These are phyloP conservation scores for Pistacia atlantica DNA, from an alignment of 345 rosid genomes.

Conservation along the genomic window DNA sequence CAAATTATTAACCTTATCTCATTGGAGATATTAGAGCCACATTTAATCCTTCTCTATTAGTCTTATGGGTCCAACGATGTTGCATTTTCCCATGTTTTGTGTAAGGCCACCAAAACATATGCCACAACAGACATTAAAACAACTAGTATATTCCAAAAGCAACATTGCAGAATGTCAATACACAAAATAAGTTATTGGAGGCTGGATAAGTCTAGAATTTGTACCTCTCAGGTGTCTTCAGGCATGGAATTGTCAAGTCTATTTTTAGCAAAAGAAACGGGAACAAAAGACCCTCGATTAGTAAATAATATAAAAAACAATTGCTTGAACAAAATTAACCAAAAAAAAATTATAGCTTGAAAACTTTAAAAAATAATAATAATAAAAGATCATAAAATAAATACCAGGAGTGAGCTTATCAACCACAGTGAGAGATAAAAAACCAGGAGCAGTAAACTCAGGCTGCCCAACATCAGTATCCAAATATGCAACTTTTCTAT, in stretches of 20 bases:
- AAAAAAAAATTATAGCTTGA: not conserved
- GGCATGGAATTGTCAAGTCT: constrained; percentile 82
- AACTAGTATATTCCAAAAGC: not conserved
- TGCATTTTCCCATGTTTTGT: not conserved
- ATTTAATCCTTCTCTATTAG: not conserved
- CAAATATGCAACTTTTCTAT: constrained; percentile 78
- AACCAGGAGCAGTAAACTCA: constrained; percentile 88
- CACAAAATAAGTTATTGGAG: not conserved
- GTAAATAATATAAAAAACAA: not conserved
- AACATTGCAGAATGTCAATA: not conserved
- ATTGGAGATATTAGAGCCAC: not conserved
- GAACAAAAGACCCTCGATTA: constrained; percentile 6
- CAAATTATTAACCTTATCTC: not conserved
- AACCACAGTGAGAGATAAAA: constrained; percentile 76
- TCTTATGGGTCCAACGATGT: not conserved
- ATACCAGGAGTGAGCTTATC: constrained; percentile 68
- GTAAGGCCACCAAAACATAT: not conserved
- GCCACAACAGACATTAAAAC: not conserved
- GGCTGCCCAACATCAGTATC: constrained; percentile 98
- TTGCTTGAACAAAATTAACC: not conserved
- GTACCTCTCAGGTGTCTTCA: constrained; percentile 95
- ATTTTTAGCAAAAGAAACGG: constrained; percentile 27
- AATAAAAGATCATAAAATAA: not conserved
- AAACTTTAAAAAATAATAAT: not conserved
- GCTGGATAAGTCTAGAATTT: not conserved